Base-by-base conservation (phyloP, 345 rosid genomes). In the Hirschfeldia incana region DNA sequence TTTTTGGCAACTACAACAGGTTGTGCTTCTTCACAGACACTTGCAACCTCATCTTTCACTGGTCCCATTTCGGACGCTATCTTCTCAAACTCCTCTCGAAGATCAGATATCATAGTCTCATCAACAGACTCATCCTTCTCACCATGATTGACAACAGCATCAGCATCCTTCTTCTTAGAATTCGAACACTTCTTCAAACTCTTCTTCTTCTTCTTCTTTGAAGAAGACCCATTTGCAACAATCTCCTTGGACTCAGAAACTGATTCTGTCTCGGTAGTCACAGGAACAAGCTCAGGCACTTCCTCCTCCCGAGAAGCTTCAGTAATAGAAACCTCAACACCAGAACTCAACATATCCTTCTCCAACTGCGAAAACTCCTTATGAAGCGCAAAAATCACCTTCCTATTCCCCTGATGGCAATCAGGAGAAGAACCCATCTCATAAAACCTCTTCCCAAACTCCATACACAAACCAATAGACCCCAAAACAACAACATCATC, bases 371-470 rank as follows among this genome's bases (percentile, higher is more conserved):
- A 72, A 70, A 93, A 95, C 79, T 86, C 89, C 28, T 87, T 86
- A 51, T 95, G 89, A 72, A 93, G 77, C 39, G 85, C 73, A 58
- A 91, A 87, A 8, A 95, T 44, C 21, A 83, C 66, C 82, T 91
- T 95, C 94, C 99, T 89, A 77, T 90, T 95, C 42, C 98, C 97
- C 78, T 95, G 99, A 15, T 34, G 82, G 55, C 97, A 93, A 10
- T 87, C 91, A 2, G 80, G 76, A 11, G 91, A 83, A 63, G 98
- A 93, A 57, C 97, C 98, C 85, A 90, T 63, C 49, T 93, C 94
- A 51, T 87, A 95, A 33, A 95, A 87, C 83, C 77, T 91, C 17
- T 76, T 67, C 1, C 97, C 76, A 67, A 88, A 88, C 8, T 85
- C 91, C 88, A 93, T 85, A 10, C 76, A 69, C 78, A 91, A 29